Base-by-base conservation (phyloP, 75 land plant species). In the Cryptomeria japonica region DNA sequence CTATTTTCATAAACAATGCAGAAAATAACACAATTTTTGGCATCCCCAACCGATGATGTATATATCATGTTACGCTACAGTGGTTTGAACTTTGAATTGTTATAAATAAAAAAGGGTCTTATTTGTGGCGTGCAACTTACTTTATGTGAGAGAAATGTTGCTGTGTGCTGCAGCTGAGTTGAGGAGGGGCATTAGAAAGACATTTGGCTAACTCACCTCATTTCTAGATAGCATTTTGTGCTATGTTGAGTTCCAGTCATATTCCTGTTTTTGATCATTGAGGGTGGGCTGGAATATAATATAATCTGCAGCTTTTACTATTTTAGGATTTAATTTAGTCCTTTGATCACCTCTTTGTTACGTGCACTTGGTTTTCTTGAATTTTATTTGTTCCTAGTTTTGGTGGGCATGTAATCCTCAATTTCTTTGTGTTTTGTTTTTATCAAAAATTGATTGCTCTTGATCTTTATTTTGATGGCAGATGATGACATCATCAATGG, bases 401-500 rank as follows among this genome's bases (percentile, higher is more conserved):
- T 46, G 51, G 31, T 82, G 13, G 37, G 47, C 53, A 82, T 46
- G 53, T 46, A 64, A 64, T 64, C 9, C 19, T 44, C 51, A 39
- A 44, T 28, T 82, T 82, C 6, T n/a, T 44, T 25, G 31, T 44
- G 3, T 58, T 85, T 85, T 19, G 28, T 38, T 38, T 68, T 25
- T 86, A 19, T 13, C 32, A 39, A 58, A 25, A 37, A 86, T 86
- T 58, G 39, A 31, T 37, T 79, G 5, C 15, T 15, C 19, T 38
- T 39, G 16, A 11, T 61, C 55, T 25, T 64, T 25, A 18, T 34
- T 70, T 76, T 86, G 46, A 46, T 46, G 39, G 72, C 91, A 90
- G 91, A 90, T 90, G 47, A 64, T 90, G 76, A 78, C 42, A 55
- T 88, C 91, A 39, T 83, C 46, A 49, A 42, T 73, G 68, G 84